These are phyloP conservation scores for Anthostomella pinea DNA, from an alignment of 2,329 filamentous ascomycete genomes.

Conservation along the genomic window DNA sequence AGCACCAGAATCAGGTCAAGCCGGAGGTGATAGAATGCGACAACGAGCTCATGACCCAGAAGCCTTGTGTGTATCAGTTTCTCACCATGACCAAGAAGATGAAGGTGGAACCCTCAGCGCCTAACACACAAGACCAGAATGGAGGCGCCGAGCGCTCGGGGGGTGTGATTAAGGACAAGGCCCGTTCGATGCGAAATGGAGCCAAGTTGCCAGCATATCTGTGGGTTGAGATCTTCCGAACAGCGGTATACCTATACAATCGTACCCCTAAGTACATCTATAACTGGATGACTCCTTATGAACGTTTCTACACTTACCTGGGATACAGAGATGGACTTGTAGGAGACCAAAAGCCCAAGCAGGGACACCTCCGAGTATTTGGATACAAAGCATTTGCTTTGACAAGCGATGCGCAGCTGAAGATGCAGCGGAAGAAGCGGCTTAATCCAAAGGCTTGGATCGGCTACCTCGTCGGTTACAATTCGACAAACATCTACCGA, in stretches of 20 bases:
- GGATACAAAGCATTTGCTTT: constrained; percentile 1
- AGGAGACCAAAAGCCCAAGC: neutral
- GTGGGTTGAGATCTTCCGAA: neutral
- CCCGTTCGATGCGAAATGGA: neutral
- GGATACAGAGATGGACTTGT: neutral
- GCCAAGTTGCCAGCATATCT: neutral
- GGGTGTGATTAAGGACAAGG: neutral
- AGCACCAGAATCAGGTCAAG: too few relatives aligned
- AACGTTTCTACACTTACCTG: neutral
- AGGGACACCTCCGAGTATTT: neutral
- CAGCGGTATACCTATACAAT: constrained; percentile 1
- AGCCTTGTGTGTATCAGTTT: too few relatives aligned
- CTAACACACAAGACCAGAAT: too few relatives aligned
- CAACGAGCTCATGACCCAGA: too few relatives aligned
- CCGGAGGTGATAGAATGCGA: too few relatives aligned
- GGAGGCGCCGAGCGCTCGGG: neutral
- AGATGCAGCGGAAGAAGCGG: neutral
- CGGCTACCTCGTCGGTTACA: neutral
- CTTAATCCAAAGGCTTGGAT: constrained; percentile 1
- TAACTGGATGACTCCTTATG: neutral
- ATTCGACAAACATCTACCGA: constrained; percentile 1
- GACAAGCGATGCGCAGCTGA: neutral
- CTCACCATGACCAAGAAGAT: too few relatives aligned
- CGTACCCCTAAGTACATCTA: neutral
- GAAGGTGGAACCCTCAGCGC: too few relatives aligned